Evolutionary conservation across 176 grass and related monocot species (phyloP).

Genomic region (Poa pratensis): DNA sequence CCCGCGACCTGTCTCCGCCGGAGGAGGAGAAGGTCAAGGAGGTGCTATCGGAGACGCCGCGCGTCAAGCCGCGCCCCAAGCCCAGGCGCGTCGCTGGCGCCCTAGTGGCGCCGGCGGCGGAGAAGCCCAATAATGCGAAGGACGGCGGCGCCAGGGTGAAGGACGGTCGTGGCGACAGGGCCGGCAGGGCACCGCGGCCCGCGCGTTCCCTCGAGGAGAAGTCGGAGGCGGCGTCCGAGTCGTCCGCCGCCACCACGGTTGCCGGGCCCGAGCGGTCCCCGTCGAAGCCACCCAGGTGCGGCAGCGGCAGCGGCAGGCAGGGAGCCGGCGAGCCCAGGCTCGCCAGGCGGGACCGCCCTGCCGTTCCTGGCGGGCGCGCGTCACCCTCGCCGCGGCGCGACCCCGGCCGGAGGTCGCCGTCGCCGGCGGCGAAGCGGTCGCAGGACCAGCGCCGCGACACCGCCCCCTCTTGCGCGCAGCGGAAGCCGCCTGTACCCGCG

Average conservation of each 20-base stretch:
- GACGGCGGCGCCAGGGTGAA: slow-evolving; percentile 38
- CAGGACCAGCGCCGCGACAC: slow-evolving; percentile 45
- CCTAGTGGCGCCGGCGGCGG: slow-evolving; percentile 37
- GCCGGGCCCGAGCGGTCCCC: slow-evolving; percentile 49
- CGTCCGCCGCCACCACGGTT: slow-evolving; percentile 46
- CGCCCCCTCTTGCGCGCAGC: not conserved
- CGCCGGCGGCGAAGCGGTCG: slow-evolving; percentile 58
- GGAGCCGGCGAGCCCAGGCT: slow-evolving; percentile 41
- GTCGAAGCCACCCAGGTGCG: slow-evolving; percentile 47
- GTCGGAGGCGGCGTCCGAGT: slow-evolving; percentile 54
- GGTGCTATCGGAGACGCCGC: slow-evolving; percentile 85
- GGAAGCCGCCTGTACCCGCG: slow-evolving; percentile 27
- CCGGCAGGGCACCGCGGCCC: not conserved
- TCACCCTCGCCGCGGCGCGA: slow-evolving; percentile 61
- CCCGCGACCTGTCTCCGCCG: slow-evolving; percentile 48
- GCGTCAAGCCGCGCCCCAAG: slow-evolving; percentile 42
- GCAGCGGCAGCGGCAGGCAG: slow-evolving; percentile 16
- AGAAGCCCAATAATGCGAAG: slow-evolving; percentile 39
- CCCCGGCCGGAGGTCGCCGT: slow-evolving; percentile 59
- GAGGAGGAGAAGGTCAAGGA: slow-evolving; percentile 96
- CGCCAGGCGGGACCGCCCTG: slow-evolving; percentile 40
- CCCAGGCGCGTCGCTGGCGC: slow-evolving; percentile 33
- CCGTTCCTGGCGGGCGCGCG: slow-evolving; percentile 32
- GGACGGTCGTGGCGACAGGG: not conserved
- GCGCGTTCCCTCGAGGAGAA: slow-evolving; percentile 22